Conservation (phyloP, 176 grass and related monocot genomes). For the Triticum monococcum region DNA sequence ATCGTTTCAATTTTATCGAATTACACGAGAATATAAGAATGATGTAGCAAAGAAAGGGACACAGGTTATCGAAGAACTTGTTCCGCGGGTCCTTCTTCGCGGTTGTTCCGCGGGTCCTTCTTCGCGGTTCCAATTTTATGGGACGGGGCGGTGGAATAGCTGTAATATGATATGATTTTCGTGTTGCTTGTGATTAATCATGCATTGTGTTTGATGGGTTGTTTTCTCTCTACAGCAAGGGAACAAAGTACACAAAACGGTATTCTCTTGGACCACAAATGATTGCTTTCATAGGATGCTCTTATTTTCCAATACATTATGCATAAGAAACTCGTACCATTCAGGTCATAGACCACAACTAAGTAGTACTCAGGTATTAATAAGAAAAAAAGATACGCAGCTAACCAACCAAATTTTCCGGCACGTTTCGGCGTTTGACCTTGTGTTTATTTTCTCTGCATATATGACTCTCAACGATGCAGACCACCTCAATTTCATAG, state of each 20-base stretch:
- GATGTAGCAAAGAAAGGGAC: background rate
- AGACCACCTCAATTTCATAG: no score
- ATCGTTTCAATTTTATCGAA: background rate
- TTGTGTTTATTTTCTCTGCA: no score
- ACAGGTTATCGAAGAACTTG: background rate
- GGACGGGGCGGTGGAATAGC: background rate
- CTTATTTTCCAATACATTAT: background rate
- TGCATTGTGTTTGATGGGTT: background rate
- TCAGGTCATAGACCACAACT: no score
- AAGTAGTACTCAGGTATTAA: no score
- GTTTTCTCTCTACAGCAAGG: background rate
- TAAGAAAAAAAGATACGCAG: no score
- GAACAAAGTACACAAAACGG: background rate
- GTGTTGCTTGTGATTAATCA: background rate
- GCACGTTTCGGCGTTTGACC: no score
- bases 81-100: no score
- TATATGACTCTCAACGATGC: no score
- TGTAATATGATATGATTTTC: background rate
- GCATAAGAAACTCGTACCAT: no score
- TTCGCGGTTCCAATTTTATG: no score
- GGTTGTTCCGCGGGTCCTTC: background rate
- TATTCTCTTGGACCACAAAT: background rate
- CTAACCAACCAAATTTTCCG: no score
- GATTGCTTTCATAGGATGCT: background rate
- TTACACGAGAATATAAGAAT: no score